Percentiles rank a stretch among this genome's conserved stretches.
phyloP scores from a whole-genome alignment of 23 red algal species.

The Gracilaria caudata region DNA sequence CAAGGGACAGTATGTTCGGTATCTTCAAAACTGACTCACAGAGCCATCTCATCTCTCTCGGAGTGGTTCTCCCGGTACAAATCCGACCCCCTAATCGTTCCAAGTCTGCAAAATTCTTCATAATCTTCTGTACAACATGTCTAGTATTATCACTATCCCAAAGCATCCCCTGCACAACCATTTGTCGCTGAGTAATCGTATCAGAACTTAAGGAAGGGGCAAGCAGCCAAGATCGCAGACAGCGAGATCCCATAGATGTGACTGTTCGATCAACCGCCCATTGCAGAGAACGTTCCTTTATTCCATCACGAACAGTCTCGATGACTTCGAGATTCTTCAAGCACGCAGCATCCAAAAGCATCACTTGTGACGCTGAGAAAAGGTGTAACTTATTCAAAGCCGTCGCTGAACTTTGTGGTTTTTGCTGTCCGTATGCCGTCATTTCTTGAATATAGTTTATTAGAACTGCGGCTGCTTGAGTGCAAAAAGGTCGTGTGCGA shows the following conservation, averaged over 20 bases:
- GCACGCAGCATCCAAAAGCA: constrained; percentile 74
- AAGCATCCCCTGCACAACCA: constrained; percentile 54
- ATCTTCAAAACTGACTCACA: constrained; percentile 74
- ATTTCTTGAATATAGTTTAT: constrained; percentile 32
- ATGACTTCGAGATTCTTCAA: constrained; percentile 88
- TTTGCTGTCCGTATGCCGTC: background rate
- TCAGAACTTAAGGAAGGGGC: constrained; percentile 42
- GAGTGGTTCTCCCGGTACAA: constrained; percentile 62
- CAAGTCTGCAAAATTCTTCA: constrained; percentile 74
- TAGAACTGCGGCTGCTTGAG: constrained; percentile 38
- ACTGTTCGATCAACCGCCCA: constrained; percentile 86
- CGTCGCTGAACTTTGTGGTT: background rate
- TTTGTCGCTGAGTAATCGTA: constrained; percentile 61
- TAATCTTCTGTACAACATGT: constrained; percentile 16
- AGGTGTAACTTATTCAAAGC: constrained; percentile 23
- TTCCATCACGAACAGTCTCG: constrained; percentile 70
- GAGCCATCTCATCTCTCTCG: constrained; percentile 76
- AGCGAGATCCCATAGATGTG: constrained; percentile 80
- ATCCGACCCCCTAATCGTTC: constrained; percentile 83
- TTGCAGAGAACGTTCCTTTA: constrained; percentile 71
- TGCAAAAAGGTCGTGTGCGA: constrained; percentile 29
- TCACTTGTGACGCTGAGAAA: constrained; percentile 28
- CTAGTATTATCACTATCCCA: constrained; percentile 24
- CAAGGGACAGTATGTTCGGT: constrained; percentile 42
- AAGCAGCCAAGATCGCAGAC: constrained; percentile 84